phyloP scores from a whole-genome alignment of 2,329 filamentous ascomycete genomes.

The Diaporthe batatas region DNA sequence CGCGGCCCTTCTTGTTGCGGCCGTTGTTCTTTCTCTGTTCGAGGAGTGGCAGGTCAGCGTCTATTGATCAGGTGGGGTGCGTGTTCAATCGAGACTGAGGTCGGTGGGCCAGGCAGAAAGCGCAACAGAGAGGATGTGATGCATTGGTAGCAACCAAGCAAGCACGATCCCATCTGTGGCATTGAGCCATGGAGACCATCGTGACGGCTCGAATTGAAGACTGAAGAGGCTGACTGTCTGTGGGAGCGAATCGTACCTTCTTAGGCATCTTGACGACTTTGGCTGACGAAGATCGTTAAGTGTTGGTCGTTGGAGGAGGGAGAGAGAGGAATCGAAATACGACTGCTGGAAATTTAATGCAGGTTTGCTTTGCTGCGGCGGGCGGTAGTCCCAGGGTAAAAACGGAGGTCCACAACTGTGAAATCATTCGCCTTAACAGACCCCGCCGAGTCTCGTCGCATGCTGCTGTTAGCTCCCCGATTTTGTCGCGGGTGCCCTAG shows the following conservation, averaged over 20 bases:
- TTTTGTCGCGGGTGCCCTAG: background rate
- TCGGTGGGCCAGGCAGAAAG: slow-evolving; percentile 7
- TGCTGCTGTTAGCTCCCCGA: background rate
- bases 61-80: background rate
- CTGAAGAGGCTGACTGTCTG: background rate
- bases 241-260: slow-evolving; percentile 65
- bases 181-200: slow-evolving; percentile 1
- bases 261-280: slow-evolving; percentile 75
- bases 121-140: background rate
- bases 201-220: background rate
- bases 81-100: background rate
- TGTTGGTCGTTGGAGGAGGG: slow-evolving; percentile 38
- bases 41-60: slow-evolving; percentile 15
- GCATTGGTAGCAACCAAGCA: background rate
- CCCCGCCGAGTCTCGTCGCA: background rate
- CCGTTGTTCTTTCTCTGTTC: slow-evolving; percentile 69
- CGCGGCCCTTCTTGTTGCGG: slow-evolving; percentile 99
- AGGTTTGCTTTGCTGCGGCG: slow-evolving; percentile 25
- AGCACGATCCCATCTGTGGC: background rate
- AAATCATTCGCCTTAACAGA: slow-evolving; percentile 6
- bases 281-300: slow-evolving; percentile 54
- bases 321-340: background rate
- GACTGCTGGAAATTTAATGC: slow-evolving; percentile 30
- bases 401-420: slow-evolving; percentile 7
- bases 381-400: background rate